Evolutionary conservation across 768 basidiomycete species (phyloP).

Genomic region (Russula sp.): DNA sequence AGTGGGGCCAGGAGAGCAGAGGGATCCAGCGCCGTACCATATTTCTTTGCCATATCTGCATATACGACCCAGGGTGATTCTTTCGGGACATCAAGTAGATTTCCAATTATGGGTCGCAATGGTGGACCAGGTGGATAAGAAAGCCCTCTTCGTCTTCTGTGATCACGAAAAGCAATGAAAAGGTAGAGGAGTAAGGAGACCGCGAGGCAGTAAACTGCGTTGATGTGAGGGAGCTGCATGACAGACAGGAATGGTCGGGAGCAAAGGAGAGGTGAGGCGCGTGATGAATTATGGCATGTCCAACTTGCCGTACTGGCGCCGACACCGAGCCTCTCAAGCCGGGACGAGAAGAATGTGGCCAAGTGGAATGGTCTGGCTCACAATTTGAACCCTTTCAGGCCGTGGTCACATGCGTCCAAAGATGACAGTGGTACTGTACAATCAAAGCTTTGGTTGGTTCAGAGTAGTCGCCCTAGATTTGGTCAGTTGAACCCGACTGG

Average conservation of each 20-base stretch:
- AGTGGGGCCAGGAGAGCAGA: background rate
- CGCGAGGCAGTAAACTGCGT: background rate
- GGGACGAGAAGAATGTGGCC: too few species aligned
- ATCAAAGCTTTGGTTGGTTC: too few species aligned
- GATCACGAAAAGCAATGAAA: background rate
- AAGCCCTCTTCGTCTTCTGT: background rate
- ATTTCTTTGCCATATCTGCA: background rate
- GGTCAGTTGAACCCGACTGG: too few species aligned
- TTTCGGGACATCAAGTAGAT: constrained; percentile 6
- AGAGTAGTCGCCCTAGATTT: too few species aligned
- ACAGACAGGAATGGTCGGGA: background rate
- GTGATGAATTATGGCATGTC: too few species aligned
- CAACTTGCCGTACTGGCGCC: too few species aligned
- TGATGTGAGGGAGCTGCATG: background rate
- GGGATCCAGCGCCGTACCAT: background rate
- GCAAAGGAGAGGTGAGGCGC: background rate
- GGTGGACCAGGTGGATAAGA: constrained; percentile 3
- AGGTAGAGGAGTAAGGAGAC: background rate
- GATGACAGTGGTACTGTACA: too few species aligned
- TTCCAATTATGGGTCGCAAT: constrained; percentile 2
- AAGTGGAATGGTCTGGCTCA: too few species aligned
- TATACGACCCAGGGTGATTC: background rate
- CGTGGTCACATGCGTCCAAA: too few species aligned
- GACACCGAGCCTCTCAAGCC: too few species aligned
- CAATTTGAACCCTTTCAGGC: too few species aligned